Base-by-base conservation (phyloP, 257 asterid species). In the Ehretia macrophylla region DNA sequence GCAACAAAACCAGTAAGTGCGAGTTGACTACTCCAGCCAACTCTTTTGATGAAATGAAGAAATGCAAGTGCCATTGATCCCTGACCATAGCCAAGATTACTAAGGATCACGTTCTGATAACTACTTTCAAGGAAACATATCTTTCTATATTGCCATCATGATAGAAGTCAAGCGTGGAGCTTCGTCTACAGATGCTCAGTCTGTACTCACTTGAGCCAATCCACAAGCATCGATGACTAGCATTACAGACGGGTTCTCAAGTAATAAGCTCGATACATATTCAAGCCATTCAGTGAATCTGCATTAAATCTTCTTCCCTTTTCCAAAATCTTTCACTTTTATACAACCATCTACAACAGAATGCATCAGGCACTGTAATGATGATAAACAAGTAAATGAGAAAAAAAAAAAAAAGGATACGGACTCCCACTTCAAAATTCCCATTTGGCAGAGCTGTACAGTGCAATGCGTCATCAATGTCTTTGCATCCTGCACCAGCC, bases 381-480 rank as follows among this genome's bases (percentile, higher is more conserved):
- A 21, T 21, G 32, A 14, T 17, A 39, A 18, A 35, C 13, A 17
- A 4, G 40, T n/a, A n/a, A n/a, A n/a, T n/a, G n/a, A n/a, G n/a
- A n/a, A n/a, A n/a, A n/a, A n/a, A n/a, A n/a, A n/a, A n/a, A n/a
- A 8, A 69, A 75, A 86, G 96, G 93, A 92, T 92, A 93, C 96
- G 99, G 45, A 93, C 99, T 78, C 99, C 99, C 50, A 93, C 97
- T 89, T 89, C 97, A 77, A 83, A 93, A 75, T 86, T 84, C 56
- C 97, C 99, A 77, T 72, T 84, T 42, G 95, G 85, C 69, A 93
- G 95, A 81, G 80, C 76, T 52, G 83, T 78, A 59, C 97, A 93
- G 67, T 93, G 99, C 74, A 93, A 73, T 54, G 99, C 99, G 71
- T 93, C 99, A 83, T 93, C 99, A 81, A 93, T 93, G 51, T 93